Evolutionary conservation across 768 basidiomycete genomes (phyloP), one percentile per base, ranked within the genome.

Genomic region (Plicaturopsis crispa): DNA sequence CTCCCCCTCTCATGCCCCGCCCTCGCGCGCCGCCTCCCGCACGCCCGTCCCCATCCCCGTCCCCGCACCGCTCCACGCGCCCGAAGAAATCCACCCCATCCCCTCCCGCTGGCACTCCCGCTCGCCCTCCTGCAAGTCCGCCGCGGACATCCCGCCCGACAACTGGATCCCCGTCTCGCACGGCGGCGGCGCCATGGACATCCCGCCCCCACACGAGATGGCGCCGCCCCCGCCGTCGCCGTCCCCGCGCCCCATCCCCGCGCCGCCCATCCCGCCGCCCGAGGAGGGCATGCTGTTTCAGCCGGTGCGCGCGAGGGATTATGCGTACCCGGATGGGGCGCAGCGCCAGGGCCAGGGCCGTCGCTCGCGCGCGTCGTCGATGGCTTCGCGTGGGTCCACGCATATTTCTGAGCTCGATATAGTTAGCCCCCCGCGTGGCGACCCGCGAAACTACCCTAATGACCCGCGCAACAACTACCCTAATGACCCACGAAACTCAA

Each of bases 341-440:
- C 31, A 38, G 14, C 17, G 43, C 4, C 35, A 45, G 6, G 16
- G 48, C 14, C 48, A 40, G 16, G 44, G 22, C 6, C 34, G 35
- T 16, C 56, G 38, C 33, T 38, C 52, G 3, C 8, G 26, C 8
- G 14, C 26, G 14, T 35, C 55, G 4, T 61, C 57, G 11, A 19
- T 46, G 1, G 26, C 42, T 17, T 59, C 59, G 2, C 57, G 46
- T 2, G 45, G 54, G 6, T 59, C 57, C 6, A 57, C 55, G 3
- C 52, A 53, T 21, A 39, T 59, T 7, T 59, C 57, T 5, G 59
- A 59, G 32, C 57, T 53, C 22, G 59, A 59, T 30, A 26, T 59
- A 1, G 49, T 59, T 14, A 40, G 42, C 8, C 45, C 48, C 1
- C 48, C 48, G 3, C 54, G 45, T 23, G 54, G 52, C 10, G 26